A percentile compares a stretch with the other conserved stretches of the same genome.
Conservation (phyloP, 2,329 filamentous ascomycete species). For the Westerdykella aurantiaca region DNA sequence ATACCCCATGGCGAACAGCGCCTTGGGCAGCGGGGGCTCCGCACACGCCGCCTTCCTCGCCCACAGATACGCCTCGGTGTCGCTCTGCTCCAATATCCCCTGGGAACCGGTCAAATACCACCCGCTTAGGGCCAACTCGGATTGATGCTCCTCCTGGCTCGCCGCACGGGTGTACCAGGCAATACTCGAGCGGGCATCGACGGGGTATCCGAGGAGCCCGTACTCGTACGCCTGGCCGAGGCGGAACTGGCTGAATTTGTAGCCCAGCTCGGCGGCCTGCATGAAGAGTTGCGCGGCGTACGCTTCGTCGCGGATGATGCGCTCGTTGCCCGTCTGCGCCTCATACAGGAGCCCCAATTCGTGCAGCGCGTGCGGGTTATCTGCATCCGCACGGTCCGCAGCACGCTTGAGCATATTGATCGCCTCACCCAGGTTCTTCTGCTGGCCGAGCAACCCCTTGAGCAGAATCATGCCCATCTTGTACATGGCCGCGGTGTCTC, state of each 20-base stretch:
- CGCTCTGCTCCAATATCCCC: slow-evolving; percentile 81
- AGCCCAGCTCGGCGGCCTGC: slow-evolving; percentile 80
- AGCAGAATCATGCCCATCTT: slow-evolving; percentile 95
- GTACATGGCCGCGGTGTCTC: slow-evolving; percentile 93
- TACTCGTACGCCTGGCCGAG: slow-evolving; percentile 88
- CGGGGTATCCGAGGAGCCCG: slow-evolving; percentile 71
- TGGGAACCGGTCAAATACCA: slow-evolving; percentile 91
- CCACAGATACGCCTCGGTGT: slow-evolving; percentile 96
- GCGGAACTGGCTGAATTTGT: slow-evolving; percentile 91
- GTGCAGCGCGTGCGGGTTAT: slow-evolving; percentile 93
- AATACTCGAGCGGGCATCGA: slow-evolving; percentile 80
- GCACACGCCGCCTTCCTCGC: slow-evolving; percentile 86
- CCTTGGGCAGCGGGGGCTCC: slow-evolving; percentile 71
- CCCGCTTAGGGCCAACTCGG: slow-evolving; percentile 57
- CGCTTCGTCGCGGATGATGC: slow-evolving; percentile 71
- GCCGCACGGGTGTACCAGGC: slow-evolving; percentile 92
- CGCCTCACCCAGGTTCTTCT: slow-evolving; percentile 74
- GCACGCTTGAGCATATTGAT: slow-evolving; percentile 86
- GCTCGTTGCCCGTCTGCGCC: slow-evolving; percentile 55
- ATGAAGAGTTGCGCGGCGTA: slow-evolving; percentile 79
- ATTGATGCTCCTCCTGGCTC: slow-evolving; percentile 88
- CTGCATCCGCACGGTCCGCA: slow-evolving; percentile 76
- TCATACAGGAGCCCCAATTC: slow-evolving; percentile 67
- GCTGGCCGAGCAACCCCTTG: slow-evolving; percentile 88
- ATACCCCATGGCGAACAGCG: slow-evolving; percentile 97